These are phyloP conservation scores for Dichomitus squalens DNA, from an alignment of 1,284 basidiomycete species.

Conservation along the genomic window DNA sequence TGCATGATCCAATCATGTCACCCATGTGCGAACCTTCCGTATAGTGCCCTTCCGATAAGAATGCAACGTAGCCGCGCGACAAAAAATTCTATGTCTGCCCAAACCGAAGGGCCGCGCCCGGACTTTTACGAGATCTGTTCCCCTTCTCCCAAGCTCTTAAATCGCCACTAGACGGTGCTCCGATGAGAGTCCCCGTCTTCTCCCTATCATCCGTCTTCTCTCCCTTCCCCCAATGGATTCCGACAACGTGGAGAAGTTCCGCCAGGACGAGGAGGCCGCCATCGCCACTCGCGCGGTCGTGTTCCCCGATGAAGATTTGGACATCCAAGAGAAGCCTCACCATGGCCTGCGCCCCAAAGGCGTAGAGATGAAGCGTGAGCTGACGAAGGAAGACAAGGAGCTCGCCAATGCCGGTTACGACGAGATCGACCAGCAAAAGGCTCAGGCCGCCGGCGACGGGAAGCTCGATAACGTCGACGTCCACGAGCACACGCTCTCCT, in stretches of 20 bases:
- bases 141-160: conserved; percentile 11
- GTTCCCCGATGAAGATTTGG: conserved; percentile 46
- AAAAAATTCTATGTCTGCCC: neutral
- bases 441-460: conserved; percentile 34
- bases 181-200: neutral
- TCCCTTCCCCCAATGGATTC: neutral
- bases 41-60: conserved; percentile 23
- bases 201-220: too few relatives aligned
- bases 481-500: conserved; percentile 52
- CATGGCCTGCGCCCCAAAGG: conserved; percentile 47
- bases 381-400: conserved; percentile 68
- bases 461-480: conserved; percentile 51
- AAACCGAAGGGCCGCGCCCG: neutral
- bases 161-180: neutral
- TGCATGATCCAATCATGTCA: conserved; percentile 30
- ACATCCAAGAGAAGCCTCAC: conserved; percentile 43
- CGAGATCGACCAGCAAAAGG: conserved; percentile 52
- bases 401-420: conserved; percentile 71
- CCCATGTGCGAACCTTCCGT: conserved; percentile 28
- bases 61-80: conserved; percentile 8
- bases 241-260: conserved; percentile 19
- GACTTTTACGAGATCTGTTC: conserved; percentile 8
- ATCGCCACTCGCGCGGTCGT: conserved; percentile 41
- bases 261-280: conserved; percentile 27
- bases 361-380: conserved; percentile 58